Base-by-base conservation (phyloP, 2,329 filamentous ascomycete species). In the Ciborinia camelliae region DNA sequence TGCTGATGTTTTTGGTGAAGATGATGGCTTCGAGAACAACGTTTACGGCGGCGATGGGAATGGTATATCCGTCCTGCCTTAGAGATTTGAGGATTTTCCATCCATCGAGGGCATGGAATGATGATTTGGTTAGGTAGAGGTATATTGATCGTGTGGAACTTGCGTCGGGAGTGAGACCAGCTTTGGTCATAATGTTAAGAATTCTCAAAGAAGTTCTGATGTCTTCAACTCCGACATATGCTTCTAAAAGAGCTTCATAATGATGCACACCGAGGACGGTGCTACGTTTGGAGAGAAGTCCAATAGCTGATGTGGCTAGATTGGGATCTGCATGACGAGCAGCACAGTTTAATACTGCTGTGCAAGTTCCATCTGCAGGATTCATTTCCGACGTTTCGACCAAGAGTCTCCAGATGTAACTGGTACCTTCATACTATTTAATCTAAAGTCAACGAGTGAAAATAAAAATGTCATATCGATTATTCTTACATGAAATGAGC, bases 201-300 rank as follows among this genome's bases (percentile, higher is more conserved):
- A 90, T 82, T 48, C 85, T 83, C 43, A 97, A 81, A 0, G 90
- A 89, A 32, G 86, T 85, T 30, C 79, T 77, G 9, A 94, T 72
- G 68, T 95, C 86, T 2, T 81, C 80, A 4, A 79, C 78, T 20
- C 76, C 75, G 14, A 86, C 80, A 73, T 96, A 91, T 4, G 89
- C 84, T 65, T 91, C 86, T 8, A 93, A 79, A 35, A 97, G 81
- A 35, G 89, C 83, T 75, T 96, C 92, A 76, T 95, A 96, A 74
- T 97, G 91, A 67, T 89, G 82, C 7, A 83, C 76, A 10, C 82
- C 79, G 45, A 92, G 80, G 48, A 82, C 80, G 1, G 83, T 82
- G 18, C 81, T 81, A 30, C 86, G 82, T 10, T 82, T 79, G 5
- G 83, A 81, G 23, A 94, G 81, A 61, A 87, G 77, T 30, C 86